phyloP scores from a whole-genome alignment of 176 grass and related monocot genomes.

The Thalia dealbata region DNA sequence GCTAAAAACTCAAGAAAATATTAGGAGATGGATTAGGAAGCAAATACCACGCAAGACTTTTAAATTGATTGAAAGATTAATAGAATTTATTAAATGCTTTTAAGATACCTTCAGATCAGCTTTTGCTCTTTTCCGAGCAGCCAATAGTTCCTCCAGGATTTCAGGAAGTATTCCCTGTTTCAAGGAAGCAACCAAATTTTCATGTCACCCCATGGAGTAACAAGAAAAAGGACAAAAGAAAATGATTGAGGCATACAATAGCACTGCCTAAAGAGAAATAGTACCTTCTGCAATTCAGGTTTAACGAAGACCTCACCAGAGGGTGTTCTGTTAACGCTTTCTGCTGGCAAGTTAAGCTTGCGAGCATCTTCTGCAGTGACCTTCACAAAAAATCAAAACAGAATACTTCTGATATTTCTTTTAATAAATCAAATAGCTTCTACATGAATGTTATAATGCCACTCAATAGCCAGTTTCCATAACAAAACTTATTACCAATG shows the following conservation, averaged over 20 bases:
- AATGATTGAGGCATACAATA: slow-evolving; percentile 5
- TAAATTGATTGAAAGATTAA: neutral
- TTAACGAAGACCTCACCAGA: slow-evolving; percentile 97
- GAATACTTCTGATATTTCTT: slow-evolving; percentile 1
- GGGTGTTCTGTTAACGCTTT: slow-evolving; percentile 82
- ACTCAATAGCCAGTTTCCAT: slow-evolving; percentile 15
- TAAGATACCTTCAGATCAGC: slow-evolving; percentile 83
- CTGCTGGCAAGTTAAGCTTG: slow-evolving; percentile 64
- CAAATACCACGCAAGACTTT: slow-evolving; percentile 18
- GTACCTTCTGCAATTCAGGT: slow-evolving; percentile 88
- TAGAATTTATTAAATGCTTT: neutral
- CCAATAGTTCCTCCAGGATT: slow-evolving; percentile 91
- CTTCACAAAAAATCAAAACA: slow-evolving; percentile 32
- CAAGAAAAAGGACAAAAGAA: neutral
- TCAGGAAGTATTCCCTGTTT: slow-evolving; percentile 93
- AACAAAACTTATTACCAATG: slow-evolving; percentile 55
- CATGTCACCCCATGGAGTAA: slow-evolving; percentile 2
- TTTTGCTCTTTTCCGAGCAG: slow-evolving; percentile 97
- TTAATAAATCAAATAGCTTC: slow-evolving; percentile 18
- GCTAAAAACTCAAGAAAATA: slow-evolving; percentile 13
- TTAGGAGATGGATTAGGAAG: slow-evolving; percentile 10
- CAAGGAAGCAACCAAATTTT: neutral
- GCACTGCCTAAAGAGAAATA: neutral
- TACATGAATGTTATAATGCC: neutral
- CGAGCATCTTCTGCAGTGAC: slow-evolving; percentile 79